Evolutionary conservation across 73 alveolate genomes (phyloP), one percentile per base, ranked within the genome.

Genomic region (Symbiodinium natans): DNA sequence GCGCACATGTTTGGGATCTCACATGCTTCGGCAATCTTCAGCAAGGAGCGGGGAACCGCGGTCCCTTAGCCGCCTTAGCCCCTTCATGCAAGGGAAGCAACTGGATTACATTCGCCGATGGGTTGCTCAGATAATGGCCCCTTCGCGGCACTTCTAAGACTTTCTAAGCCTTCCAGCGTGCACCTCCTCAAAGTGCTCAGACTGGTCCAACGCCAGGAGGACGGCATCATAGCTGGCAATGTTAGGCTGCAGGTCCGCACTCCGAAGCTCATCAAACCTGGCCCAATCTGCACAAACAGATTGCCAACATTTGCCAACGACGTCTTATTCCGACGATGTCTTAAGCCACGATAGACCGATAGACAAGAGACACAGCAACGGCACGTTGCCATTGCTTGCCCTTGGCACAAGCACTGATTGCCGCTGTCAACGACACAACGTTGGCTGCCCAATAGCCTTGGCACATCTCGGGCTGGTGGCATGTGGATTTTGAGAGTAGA

Each of bases 161-260:
- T n/a, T n/a, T n/a, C n/a, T n/a, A n/a, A n/a, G n/a, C n/a, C n/a
- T n/a, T n/a, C n/a, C n/a, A n/a, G n/a, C n/a, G 36, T 7, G 80
- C 80, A 3, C 80, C 80, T 63, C 80, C 80, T 63, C 80, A n/a
- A 63, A 63, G 80, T 36, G 80, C 80, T 31, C 80, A 63, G 80
- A 63, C 80, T 63, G 36, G 80, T 63, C 80, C 36, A 63, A 63
- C 33, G 80, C 80, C 41, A 74, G 87, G 40, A 90, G 88, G 5
- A 52, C 87, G 33, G 97, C 97, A 68, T 90, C 97, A 38, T 90
- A 90, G 88, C 97, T 90, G 97, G 97, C 97, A 31, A 90, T 41
- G 89, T 59, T n/a, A 19, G 85, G 80, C 43, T 34, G 36, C 74
- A 56, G 87, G 9, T 34, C 19, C 15, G 54, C 52, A 8, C 31